Evolutionary conservation across 352 stramenopile species (phyloP).

Genomic region (Phytophthora sp.): DNA sequence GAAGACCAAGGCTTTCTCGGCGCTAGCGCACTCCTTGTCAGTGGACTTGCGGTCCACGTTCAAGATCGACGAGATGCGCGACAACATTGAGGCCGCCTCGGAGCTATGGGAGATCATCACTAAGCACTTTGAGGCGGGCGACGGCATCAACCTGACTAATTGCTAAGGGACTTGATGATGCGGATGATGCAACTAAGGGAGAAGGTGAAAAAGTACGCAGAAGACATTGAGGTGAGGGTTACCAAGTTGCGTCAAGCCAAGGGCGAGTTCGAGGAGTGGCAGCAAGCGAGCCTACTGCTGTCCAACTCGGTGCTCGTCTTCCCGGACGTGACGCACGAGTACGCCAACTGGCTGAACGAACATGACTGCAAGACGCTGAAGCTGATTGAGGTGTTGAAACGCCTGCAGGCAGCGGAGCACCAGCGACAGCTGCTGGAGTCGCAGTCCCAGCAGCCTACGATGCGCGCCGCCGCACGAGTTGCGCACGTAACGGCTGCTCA

Average conservation of each 20-base stretch:
- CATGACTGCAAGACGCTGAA: neutral
- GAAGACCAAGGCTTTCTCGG: neutral
- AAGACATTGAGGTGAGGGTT: neutral
- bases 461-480: neutral
- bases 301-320: slow-evolving; percentile 8
- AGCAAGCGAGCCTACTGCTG: slow-evolving; percentile 7
- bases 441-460: no score
- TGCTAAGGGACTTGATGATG: neutral
- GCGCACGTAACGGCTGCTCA: neutral
- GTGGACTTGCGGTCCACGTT: neutral
- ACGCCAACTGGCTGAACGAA: slow-evolving; percentile 5
- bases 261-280: slow-evolving; percentile 6
- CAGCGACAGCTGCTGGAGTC: neutral
- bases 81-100: slow-evolving; percentile 2
- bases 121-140: slow-evolving; percentile 2
- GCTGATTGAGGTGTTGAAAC: slow-evolving; percentile 1
- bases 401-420: slow-evolving; percentile 2
- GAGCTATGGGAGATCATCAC: neutral
- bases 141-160: slow-evolving; percentile 15
- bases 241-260: neutral
- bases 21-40: neutral
- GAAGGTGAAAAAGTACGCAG: neutral
- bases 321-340: neutral
- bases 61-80: slow-evolving; percentile 1
- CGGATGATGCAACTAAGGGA: neutral